These are phyloP conservation scores for Angomonas ambiguus DNA, from an alignment of 208 protist genomes.

Conservation along the genomic window DNA sequence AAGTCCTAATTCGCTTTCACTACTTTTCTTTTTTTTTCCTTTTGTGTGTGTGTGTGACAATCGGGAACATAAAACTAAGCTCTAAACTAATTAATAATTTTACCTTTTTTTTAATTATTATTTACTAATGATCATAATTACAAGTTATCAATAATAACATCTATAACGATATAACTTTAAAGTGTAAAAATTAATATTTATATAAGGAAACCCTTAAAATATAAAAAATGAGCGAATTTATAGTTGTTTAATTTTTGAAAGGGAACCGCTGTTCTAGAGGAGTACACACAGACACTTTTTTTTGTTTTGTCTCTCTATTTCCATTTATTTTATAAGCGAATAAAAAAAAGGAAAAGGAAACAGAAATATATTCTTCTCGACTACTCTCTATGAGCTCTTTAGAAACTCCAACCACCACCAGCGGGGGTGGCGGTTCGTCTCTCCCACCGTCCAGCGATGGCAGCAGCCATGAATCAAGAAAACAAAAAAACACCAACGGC, in stretches of 20 bases:
- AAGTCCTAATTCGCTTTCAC: neutral
- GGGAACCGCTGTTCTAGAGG: too few species aligned
- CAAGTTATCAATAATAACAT: neutral
- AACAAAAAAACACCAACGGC: constrained; percentile 6
- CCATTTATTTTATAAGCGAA: too few species aligned
- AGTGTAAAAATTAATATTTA: too few species aligned
- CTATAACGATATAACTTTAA: neutral
- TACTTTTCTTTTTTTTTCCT: constrained; percentile 9
- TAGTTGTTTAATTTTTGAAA: too few species aligned
- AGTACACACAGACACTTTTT: too few species aligned
- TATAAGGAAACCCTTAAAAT: too few species aligned
- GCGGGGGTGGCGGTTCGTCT: too few species aligned
- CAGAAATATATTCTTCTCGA: neutral
- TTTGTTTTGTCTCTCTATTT: too few species aligned
- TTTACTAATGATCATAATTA: neutral
- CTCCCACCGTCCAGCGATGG: neutral
- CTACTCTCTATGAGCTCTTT: neutral
- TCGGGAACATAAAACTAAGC: too few species aligned
- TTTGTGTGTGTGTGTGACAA: too few species aligned
- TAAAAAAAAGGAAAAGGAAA: neutral
- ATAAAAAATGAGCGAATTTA: too few species aligned
- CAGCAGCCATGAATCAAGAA: neutral
- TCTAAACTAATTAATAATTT: too few species aligned
- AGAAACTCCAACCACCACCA: neutral
- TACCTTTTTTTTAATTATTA: constrained; percentile 2